Conservation (phyloP, 2,329 filamentous ascomycete genomes). For the Aplosporella prunicola region DNA sequence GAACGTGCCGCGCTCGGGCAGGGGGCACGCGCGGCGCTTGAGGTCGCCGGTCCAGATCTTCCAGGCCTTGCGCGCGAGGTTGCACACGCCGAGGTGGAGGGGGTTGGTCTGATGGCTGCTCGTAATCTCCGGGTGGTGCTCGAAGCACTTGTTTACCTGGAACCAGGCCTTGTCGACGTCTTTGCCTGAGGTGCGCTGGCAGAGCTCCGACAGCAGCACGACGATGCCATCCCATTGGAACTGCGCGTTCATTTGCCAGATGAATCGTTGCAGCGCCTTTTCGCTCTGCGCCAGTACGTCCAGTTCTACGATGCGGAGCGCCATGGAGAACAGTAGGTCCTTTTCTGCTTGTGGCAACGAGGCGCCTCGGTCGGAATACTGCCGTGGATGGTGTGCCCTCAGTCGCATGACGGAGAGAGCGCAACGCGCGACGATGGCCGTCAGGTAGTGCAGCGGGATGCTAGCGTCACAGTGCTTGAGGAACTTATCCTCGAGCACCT, state of each 20-base stretch:
- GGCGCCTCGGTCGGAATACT: conserved; percentile 22
- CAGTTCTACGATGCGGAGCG: conserved; percentile 32
- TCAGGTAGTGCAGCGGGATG: conserved; percentile 37
- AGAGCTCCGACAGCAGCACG: conserved; percentile 34
- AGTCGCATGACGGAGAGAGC: conserved; percentile 36
- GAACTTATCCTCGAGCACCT: conserved; percentile 30
- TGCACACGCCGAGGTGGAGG: conserved; percentile 34
- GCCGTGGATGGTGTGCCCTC: conserved; percentile 37
- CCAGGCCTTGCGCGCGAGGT: conserved; percentile 38
- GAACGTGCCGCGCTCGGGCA: conserved; percentile 18
- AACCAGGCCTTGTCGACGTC: conserved; percentile 34
- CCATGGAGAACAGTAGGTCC: conserved; percentile 32
- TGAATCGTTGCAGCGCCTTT: conserved; percentile 30
- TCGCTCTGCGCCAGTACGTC: conserved; percentile 33
- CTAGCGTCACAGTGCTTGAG: conserved; percentile 25
- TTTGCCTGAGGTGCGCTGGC: conserved; percentile 17
- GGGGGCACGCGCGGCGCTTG: conserved; percentile 13
- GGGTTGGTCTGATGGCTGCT: conserved; percentile 26
- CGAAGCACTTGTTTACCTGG: conserved; percentile 35
- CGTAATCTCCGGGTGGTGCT: conserved; percentile 33
- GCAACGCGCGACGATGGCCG: conserved; percentile 35
- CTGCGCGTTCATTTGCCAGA: conserved; percentile 38
- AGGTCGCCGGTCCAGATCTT: conserved; percentile 19
- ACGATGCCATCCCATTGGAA: conserved; percentile 46
- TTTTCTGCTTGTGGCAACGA: conserved; percentile 25